These are phyloP conservation scores for sunflower (Helianthus annuus) DNA, from an alignment of 129 eudicot species.

Conservation along the genomic window HanXRQr2.0-SUNRISE NC_035447.2:82272413-82272912, in stretches of 20 bases:
- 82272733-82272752: background rate
- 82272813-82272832: constrained; percentile 21
- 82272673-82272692: constrained; percentile 1
- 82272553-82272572: background rate
- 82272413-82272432: constrained; percentile 89
- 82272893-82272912: constrained; percentile 8
- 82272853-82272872: constrained; percentile 27
- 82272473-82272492: constrained; percentile 86
- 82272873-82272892: constrained; percentile 4
- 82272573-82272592: background rate
- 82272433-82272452: constrained; percentile 98
- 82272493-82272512: constrained; percentile 94
- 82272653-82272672: constrained; percentile 7
- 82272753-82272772: background rate
- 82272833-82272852: constrained; percentile 14
- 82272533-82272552: constrained; percentile 75
- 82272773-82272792: constrained; percentile 24
- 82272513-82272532: constrained; percentile 82
- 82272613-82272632: background rate
- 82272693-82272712: constrained; percentile 2
- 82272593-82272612: background rate
- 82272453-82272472: constrained; percentile 93
- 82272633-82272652: background rate
- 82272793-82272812: background rate
- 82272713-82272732: background rate